Evolutionary conservation across 257 asterid genomes (phyloP).

Genomic region (Echites panduratus): DNA sequence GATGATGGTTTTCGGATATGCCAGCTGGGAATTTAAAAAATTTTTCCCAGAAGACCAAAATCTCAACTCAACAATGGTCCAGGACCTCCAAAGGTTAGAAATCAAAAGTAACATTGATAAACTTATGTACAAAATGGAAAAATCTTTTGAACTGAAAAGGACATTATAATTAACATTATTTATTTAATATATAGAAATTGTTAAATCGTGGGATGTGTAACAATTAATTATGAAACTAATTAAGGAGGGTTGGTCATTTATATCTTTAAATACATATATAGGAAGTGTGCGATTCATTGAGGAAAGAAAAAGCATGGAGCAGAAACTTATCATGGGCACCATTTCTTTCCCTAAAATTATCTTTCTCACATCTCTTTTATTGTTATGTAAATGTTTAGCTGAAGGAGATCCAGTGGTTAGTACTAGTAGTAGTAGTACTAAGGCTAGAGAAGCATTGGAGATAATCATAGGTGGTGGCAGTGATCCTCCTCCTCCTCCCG

Average conservation of each 20-base stretch:
- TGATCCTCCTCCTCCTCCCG: constrained; percentile 21
- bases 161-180: not conserved
- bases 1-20: too few relatives aligned
- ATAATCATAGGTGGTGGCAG: constrained; percentile 23
- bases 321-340: not conserved
- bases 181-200: not conserved
- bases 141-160: not conserved
- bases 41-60: not conserved
- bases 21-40: too few relatives aligned
- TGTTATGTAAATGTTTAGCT: not conserved
- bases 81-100: constrained; percentile 4
- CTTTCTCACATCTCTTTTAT: not conserved
- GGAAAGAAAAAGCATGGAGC: too few relatives aligned
- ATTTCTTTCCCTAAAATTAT: not conserved
- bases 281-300: not conserved
- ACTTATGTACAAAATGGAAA: too few relatives aligned
- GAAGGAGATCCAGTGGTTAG: constrained; percentile 1
- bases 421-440: too few relatives aligned
- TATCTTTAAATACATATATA: not conserved
- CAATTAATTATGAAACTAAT: not conserved
- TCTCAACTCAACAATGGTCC: not conserved
- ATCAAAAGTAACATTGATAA: too few relatives aligned
- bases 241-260: not conserved
- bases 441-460: constrained; percentile 29
- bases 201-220: not conserved